Evolutionary conservation across 192 early-diverging fungal species (phyloP), one percentile per base, ranked within the genome.

Genomic region (Rhizoclosmatium globosum): DNA sequence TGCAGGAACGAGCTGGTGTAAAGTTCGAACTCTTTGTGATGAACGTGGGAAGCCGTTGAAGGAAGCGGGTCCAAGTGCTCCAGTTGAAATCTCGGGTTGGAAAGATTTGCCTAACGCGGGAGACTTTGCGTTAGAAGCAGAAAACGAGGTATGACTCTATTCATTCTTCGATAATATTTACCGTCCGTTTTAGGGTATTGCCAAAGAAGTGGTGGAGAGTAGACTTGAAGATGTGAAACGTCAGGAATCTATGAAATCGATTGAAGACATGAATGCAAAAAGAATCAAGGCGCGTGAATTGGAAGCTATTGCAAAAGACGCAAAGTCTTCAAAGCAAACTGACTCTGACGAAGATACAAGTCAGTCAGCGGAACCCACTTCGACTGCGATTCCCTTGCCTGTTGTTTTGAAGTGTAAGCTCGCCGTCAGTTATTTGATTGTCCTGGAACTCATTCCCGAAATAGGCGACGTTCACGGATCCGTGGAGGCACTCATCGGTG

Each of bases 381-480:
- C 21, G 9, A 64, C 72, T 15, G 76, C 91, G 87, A 53, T 80
- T 79, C 60, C 80, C 85, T 57, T 77, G 74, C 56, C 84, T 78
- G 72, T 92, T 41, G 83, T 95, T 70, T 83, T 95, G 38, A 95
- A 95, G 84, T 91, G 92, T 86, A 65, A 58, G 64, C 76, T 31
- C 41, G 23, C 43, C 15, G 42, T 3, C 66, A 31, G n/a, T 70
- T 68, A 58, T 76, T 59, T 44, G 57, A 3, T 48, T 60, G n/a
- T 64, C 60, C 23, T 21, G 19, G 45, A n/a, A 48, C 67, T 68
- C 13, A 68, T 57, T 57, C 17, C 57, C 7, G 44, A 68, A 48
- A n/a, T 73, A 92, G 89, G 89, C 70, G 97, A 99, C 81, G 97
- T 99, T 2, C 93, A 94, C 73, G 97, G 97, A 43, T 94, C 96